phyloP scores from a whole-genome alignment of 129 eudicot species.

The Lonicera japonica region DNA sequence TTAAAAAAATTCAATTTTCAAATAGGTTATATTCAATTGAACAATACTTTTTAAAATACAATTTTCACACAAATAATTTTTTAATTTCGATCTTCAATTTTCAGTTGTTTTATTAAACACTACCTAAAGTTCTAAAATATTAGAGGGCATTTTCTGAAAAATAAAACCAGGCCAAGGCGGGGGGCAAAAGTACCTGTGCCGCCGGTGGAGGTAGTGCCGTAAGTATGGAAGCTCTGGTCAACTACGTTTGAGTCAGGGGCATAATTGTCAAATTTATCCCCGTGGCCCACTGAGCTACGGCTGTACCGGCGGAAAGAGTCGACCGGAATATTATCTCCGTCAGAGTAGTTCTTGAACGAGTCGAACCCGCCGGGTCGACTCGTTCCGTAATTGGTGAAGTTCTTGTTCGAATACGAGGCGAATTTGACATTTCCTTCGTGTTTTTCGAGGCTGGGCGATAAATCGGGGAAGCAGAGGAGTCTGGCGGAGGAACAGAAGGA shows the following conservation, averaged over 20 bases:
- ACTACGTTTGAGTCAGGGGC: slow-evolving; percentile 56
- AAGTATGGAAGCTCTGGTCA: slow-evolving; percentile 64
- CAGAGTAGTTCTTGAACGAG: slow-evolving; percentile 60
- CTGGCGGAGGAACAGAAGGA: slow-evolving; percentile 70
- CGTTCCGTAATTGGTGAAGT: slow-evolving; percentile 90
- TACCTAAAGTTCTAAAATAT: too few relatives aligned
- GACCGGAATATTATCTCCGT: slow-evolving; percentile 42
- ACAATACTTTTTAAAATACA: too few relatives aligned
- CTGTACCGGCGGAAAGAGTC: slow-evolving; percentile 74
- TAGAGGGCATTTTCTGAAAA: too few relatives aligned
- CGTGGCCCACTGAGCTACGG: slow-evolving; percentile 78
- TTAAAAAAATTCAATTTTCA: too few relatives aligned
- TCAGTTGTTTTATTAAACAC: too few relatives aligned
- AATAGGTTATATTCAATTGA: too few relatives aligned
- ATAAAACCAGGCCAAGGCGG: too few relatives aligned
- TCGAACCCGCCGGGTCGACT: slow-evolving; percentile 45
- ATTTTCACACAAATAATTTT: too few relatives aligned
- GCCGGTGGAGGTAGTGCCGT: slow-evolving; percentile 75
- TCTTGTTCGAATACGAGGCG: slow-evolving; percentile 31
- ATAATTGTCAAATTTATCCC: slow-evolving; percentile 49
- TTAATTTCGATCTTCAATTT: too few relatives aligned
- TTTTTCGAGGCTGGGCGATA: slow-evolving; percentile 59
- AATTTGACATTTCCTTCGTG: slow-evolving; percentile 46
- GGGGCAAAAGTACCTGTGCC: too few relatives aligned
- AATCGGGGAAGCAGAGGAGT: slow-evolving; percentile 71